Evolutionary conservation across 176 grass and related monocot genomes (phyloP).

Genomic region (Triticum monococcum): DNA sequence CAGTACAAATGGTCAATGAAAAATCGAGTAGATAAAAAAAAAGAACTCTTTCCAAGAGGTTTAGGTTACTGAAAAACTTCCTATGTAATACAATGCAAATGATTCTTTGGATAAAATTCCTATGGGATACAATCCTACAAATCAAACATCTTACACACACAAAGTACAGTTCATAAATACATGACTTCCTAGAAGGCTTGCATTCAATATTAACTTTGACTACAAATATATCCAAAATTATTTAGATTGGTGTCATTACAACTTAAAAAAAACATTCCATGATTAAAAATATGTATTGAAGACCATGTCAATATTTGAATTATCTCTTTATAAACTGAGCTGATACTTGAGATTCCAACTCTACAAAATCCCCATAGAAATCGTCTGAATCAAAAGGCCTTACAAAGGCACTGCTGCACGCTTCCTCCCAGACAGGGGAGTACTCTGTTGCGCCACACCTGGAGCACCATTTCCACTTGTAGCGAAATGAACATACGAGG

Average conservation of each 20-base stretch:
- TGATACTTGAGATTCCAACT: not conserved
- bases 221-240: no score
- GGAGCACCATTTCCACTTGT: not conserved
- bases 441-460: not conserved
- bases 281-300: not conserved
- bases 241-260: not conserved
- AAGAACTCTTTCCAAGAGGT: not conserved
- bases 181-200: no score
- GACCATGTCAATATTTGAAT: not conserved
- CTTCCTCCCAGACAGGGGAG: not conserved
- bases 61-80: not conserved
- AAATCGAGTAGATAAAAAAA: not conserved
- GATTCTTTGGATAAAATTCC: not conserved
- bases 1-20: no score
- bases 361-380: not conserved
- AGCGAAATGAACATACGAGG: not conserved
- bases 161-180: no score
- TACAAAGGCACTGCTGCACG: not conserved
- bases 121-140: not conserved
- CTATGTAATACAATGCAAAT: not conserved
- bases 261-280: no score
- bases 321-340: not conserved
- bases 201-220: not conserved
- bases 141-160: no score
- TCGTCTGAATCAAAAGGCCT: not conserved